Base-by-base conservation (phyloP, 1,139 yeast genomes). In the Candida smagusa region DNA sequence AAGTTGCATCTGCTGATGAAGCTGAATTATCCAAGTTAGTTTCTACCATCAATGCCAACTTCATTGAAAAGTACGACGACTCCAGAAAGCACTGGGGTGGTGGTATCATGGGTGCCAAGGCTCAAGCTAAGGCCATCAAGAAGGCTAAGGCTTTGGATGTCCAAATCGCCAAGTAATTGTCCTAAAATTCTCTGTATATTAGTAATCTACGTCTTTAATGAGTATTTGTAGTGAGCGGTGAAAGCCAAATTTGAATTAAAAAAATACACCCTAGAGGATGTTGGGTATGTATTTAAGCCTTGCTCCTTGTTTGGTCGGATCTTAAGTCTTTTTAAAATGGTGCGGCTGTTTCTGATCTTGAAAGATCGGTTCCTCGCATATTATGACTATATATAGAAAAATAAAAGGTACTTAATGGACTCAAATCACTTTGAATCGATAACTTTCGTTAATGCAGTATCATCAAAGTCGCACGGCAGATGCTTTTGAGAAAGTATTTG, bases 11-110 rank as follows among this genome's bases (percentile, higher is more conserved):
- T 52, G 96, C 87, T 69, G 97, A 92, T 72, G 94, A 88, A 77
- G 81, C 95, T 65, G 90, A 88, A 64, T 82, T 90, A 59, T 87
- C 97, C 54, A 85, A 88, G 72, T 81, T 90, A 62, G 79, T 90
- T 58, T 84, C 96, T 47, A 84, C 97, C 65, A 80, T 92, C 69
- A 82, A 87, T 73, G 83, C 95, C 54, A 89, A 88, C 92, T 90
- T 82, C 74, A 68, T 74, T 58, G 95, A 86, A 64, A 87, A 88
- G 75, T 87, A 83, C 83, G 97, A 90, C 63, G 97, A 90, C 58
- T 66, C 78, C 68, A 90, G 95, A 81, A 88, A 87, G 77, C 95
- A 88, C 84, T 90, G 97, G 97, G 97, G 97, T 81, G 97, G 98
- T 79, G 97, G 97, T 81, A 65, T 86, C 71, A 77, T 92, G 79